Conservation (phyloP, 2,329 filamentous ascomycete species). For the Penicillium sp. region DNA sequence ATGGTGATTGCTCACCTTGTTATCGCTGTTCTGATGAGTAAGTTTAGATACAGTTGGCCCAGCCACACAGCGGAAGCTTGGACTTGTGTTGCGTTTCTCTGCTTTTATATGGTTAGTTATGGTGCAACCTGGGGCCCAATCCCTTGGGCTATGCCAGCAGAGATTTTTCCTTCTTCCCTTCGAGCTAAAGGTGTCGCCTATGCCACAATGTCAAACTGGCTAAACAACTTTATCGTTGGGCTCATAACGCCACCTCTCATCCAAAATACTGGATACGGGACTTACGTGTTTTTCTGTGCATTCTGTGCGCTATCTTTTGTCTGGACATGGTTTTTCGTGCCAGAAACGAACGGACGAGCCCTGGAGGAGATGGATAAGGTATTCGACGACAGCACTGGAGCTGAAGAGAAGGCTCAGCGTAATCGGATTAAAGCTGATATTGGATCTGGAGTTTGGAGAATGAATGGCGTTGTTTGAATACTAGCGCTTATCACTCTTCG, state of each 20-base stretch:
- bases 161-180: constrained; percentile 39
- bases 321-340: constrained; percentile 10
- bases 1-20: no score
- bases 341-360: constrained; percentile 3
- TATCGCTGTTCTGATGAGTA: no score
- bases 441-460: no score
- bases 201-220: constrained; percentile 6
- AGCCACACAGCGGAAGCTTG: no score
- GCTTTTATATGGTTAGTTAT: neutral
- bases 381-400: constrained; percentile 6
- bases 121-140: neutral
- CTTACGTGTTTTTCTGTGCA: constrained; percentile 60
- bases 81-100: neutral
- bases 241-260: constrained; percentile 3
- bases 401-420: constrained; percentile 4
- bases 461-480: no score
- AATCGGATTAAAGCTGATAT: no score
- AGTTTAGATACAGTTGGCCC: no score
- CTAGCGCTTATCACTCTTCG: no score
- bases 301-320: constrained; percentile 49
- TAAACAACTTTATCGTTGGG: constrained; percentile 10
- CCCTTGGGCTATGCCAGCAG: neutral
- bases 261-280: constrained; percentile 52
- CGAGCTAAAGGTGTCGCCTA: constrained; percentile 44
- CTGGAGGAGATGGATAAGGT: constrained; percentile 10